Evolutionary conservation across 495 filamentous ascomycete species (phyloP).

Genomic region (Usnea hakonensis): DNA sequence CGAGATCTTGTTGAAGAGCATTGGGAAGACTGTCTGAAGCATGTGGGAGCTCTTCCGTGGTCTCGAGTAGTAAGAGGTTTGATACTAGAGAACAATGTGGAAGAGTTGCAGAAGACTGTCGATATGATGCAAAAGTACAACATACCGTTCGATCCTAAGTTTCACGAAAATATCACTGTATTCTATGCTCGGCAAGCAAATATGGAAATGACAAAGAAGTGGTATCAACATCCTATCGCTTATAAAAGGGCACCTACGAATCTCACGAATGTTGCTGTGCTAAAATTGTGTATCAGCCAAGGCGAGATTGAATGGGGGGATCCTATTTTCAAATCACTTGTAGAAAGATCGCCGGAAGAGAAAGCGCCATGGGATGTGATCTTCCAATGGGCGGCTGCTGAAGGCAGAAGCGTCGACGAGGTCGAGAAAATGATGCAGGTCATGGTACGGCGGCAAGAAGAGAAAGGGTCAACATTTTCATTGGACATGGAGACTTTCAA

Average conservation of each 20-base stretch:
- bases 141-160: conserved; percentile 23
- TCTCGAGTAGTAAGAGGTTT: conserved; percentile 56
- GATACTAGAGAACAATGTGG: conserved; percentile 49
- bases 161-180: conserved; percentile 43
- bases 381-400: conserved; percentile 68
- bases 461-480: conserved; percentile 31
- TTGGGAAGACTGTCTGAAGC: conserved; percentile 29
- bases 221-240: conserved; percentile 56
- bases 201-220: conserved; percentile 47
- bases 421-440: conserved; percentile 60
- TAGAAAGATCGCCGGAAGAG: conserved; percentile 41
- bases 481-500: conserved; percentile 71
- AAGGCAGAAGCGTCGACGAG: conserved; percentile 61
- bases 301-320: conserved; percentile 56
- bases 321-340: conserved; percentile 51
- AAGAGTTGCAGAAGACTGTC: conserved; percentile 33
- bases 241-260: conserved; percentile 34
- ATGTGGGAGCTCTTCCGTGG: conserved; percentile 44
- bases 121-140: conserved; percentile 29
- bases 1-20: conserved; percentile 42
- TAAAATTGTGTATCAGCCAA: conserved; percentile 51
- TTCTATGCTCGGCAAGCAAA: conserved; percentile 44
- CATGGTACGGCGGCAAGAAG: conserved; percentile 43
- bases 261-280: conserved; percentile 41
- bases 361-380: conserved; percentile 55